Conservation (phyloP, 1,284 basidiomycete species). For the Kwoniella shivajii region DNA sequence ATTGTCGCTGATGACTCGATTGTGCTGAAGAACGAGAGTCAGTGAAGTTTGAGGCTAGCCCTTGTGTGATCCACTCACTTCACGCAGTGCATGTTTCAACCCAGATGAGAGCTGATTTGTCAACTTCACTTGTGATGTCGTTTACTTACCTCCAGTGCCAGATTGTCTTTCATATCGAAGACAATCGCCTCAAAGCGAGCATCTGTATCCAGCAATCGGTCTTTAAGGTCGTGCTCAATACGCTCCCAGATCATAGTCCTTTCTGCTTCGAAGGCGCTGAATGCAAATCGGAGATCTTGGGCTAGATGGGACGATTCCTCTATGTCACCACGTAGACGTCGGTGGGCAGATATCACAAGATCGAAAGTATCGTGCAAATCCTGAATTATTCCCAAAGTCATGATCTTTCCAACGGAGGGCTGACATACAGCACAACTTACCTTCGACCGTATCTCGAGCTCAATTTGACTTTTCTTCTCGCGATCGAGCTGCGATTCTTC, state of each 20-base stretch:
- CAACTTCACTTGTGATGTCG: background rate
- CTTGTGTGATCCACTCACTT: too few relatives aligned
- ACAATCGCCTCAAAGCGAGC: background rate
- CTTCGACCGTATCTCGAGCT: background rate
- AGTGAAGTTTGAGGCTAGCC: too few relatives aligned
- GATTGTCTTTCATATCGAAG: background rate
- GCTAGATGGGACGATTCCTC: background rate
- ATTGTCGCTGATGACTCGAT: background rate
- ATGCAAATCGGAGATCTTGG: background rate
- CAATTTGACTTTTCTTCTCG: background rate
- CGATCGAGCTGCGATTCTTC: conserved; percentile 1
- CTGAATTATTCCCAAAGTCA: background rate
- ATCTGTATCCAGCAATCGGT: background rate
- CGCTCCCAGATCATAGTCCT: background rate
- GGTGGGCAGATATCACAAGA: background rate
- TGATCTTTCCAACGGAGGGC: background rate
- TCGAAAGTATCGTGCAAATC: background rate
- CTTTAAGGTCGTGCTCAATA: background rate
- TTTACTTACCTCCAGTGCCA: conserved; percentile 5
- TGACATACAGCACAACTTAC: background rate
- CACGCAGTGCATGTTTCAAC: background rate
- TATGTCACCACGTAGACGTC: background rate
- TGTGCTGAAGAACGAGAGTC: background rate
- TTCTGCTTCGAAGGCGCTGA: background rate
- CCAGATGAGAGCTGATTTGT: background rate